These are phyloP conservation scores for Theobroma grandiflorum DNA, from an alignment of 441 rosid species.

Conservation along the genomic window DNA sequence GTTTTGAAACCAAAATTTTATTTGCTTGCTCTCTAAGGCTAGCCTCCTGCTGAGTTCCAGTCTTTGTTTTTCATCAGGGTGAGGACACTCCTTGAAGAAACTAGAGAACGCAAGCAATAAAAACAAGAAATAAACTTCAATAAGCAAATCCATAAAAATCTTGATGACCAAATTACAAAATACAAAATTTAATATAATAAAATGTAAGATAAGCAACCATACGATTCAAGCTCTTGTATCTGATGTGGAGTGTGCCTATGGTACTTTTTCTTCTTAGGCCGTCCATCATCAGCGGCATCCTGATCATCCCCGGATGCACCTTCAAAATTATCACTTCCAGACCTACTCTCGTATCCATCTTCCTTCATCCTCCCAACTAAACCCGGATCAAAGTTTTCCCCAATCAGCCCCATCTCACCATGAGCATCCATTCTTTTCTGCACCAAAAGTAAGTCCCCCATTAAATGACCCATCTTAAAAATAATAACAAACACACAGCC, in stretches of 20 bases:
- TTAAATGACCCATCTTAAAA: constrained; percentile 24
- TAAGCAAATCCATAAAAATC: not conserved
- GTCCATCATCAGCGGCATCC: constrained; percentile 54
- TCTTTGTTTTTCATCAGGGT: constrained; percentile 76
- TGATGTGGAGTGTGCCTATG: constrained; percentile 57
- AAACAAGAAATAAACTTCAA: not conserved
- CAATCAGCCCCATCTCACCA: constrained; percentile 33
- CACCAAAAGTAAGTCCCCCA: constrained; percentile 21
- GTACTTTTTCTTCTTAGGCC: constrained; percentile 56
- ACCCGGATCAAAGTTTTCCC: constrained; percentile 44
- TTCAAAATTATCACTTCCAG: constrained; percentile 60
- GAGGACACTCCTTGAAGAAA: constrained; percentile 67
- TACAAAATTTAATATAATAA: not conserved
- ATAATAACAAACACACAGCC: constrained; percentile 13
- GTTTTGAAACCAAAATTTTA: constrained; percentile 84
- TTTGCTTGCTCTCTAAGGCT: constrained; percentile 57
- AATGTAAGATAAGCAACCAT: constrained; percentile 8
- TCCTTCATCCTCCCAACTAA: constrained; percentile 36
- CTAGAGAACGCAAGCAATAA: constrained; percentile 33
- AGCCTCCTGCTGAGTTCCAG: constrained; percentile 62
- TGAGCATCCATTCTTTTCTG: constrained; percentile 62
- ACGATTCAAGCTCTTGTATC: constrained; percentile 42
- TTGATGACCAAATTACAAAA: not conserved
- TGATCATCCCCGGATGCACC: constrained; percentile 67
- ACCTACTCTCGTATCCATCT: constrained; percentile 56